Evolutionary conservation across 345 rosid species (phyloP), one percentile per base, ranked within the genome.

Genomic region (Citropsis articulata): DNA sequence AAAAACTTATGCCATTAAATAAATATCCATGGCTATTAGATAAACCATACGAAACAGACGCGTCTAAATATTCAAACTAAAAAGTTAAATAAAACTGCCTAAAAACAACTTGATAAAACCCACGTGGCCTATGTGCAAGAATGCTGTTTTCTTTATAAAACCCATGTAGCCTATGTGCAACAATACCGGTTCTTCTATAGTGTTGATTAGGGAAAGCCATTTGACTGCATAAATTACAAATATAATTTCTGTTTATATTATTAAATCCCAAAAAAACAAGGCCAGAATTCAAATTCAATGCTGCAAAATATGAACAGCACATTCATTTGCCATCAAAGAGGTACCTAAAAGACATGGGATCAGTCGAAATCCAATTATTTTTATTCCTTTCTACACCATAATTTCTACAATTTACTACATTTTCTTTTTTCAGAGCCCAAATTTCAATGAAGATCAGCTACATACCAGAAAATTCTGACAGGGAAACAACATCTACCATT

Each of bases 361-460:
- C 55, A 27, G 13, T 64, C 48, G 19, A 69, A 55, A 40, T 66
- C 69, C 50, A 68, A 75, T 30, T 4, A 77, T 68, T 42, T 62
- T 55, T 35, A 74, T 70, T 71, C 68, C 83, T 82, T 72, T 73
- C 30, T 73, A 59, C 81, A 76, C 62, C 18, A 5, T 50, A 22
- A 22, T 64, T 36, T 71, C 82, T 69, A 66, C 57, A 74, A 35
- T 71, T 66, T 71, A 69, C 59, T 35, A 57, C 66, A 60, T 67
- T 27, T 36, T 42, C 50, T 45, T 45, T 13, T 60, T 13, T 9
- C 56, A 71, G 66, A n/a, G 56, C 31, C 74, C 69, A 18, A 28
- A 67, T 66, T 53, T 65, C 33, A 61, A 72, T 50, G 65, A 60
- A 62, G 31, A 69, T 55, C 72, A 65, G 78, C 76, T 28, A 24